Percentiles rank a stretch among this genome's conserved stretches.
These are phyloP conservation scores for Phytophthora cajani DNA, from an alignment of 352 stramenopile species.

Conservation along the genomic window DNA sequence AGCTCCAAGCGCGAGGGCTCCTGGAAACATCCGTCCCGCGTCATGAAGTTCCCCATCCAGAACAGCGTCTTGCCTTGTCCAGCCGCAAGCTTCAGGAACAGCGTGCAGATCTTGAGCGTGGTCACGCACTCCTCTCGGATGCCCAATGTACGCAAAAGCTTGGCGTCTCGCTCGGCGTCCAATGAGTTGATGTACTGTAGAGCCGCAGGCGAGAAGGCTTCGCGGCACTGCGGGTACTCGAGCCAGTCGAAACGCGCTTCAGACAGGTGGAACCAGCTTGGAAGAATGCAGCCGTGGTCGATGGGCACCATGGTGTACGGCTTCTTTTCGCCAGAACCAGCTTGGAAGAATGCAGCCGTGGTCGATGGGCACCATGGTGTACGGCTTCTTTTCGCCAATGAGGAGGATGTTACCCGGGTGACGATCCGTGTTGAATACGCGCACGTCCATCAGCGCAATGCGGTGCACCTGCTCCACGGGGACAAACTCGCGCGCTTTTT, in stretches of 20 bases:
- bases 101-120: constrained; percentile 78
- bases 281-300: constrained; percentile 79
- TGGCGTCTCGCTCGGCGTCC: constrained; percentile 58
- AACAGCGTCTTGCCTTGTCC: constrained; percentile 53
- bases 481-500: constrained; percentile 67
- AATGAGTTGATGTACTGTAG: constrained; percentile 65
- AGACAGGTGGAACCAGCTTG: constrained; percentile 83
- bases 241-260: constrained; percentile 86
- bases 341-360: constrained; percentile 82
- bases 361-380: constrained; percentile 82
- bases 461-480: constrained; percentile 81
- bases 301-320: constrained; percentile 84
- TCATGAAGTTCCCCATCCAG: constrained; percentile 81
- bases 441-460: constrained; percentile 83
- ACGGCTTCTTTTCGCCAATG: constrained; percentile 77
- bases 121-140: constrained; percentile 79
- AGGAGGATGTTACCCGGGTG: constrained; percentile 85
- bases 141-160: constrained; percentile 54
- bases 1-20: constrained; percentile 64
- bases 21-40: constrained; percentile 72
- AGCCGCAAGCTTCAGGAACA: constrained; percentile 70
- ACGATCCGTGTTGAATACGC: constrained; percentile 89
- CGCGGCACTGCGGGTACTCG: constrained; percentile 74
- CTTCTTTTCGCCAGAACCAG: constrained; percentile 77
- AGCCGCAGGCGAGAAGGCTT: constrained; percentile 52